Evolutionary conservation across 2,329 filamentous ascomycete genomes (phyloP).

Genomic region (Aureobasidium sp.): DNA sequence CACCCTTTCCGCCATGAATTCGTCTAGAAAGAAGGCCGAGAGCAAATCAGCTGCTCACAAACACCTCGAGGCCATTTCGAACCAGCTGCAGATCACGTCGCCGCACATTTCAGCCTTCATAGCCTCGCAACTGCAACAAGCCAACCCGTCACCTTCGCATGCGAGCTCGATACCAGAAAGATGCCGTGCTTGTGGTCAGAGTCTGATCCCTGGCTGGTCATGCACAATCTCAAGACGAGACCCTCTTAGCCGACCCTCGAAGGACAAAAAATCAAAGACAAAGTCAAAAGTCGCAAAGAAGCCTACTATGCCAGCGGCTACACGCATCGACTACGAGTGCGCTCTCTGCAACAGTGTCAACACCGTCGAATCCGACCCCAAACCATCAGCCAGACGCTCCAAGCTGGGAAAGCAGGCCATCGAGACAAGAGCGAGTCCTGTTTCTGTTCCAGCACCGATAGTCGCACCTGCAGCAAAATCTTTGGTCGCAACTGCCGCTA

Average conservation of each 20-base stretch:
- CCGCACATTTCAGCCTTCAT: conserved; percentile 17
- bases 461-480: not conserved
- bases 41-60: not conserved
- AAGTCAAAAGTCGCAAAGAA: conserved; percentile 9
- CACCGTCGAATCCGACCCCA: not conserved
- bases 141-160: not conserved
- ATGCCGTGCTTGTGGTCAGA: conserved; percentile 34
- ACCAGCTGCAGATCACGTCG: conserved; percentile 6
- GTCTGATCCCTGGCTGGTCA: conserved; percentile 33
- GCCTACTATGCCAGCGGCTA: not conserved
- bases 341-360: not conserved
- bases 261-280: not conserved
- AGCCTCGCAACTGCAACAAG: not conserved
- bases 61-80: conserved; percentile 11
- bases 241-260: not conserved
- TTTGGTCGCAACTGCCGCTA: not conserved
- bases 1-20: not conserved
- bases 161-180: not conserved
- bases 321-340: conserved; percentile 7
- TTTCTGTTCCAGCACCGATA: not conserved
- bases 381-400: not conserved
- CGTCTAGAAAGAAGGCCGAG: not conserved
- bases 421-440: not conserved
- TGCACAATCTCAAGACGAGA: conserved; percentile 17
- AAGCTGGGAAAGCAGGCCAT: not conserved